Conservation (phyloP, 352 stramenopile genomes). For the Aphanomyces cochlioides region DNA sequence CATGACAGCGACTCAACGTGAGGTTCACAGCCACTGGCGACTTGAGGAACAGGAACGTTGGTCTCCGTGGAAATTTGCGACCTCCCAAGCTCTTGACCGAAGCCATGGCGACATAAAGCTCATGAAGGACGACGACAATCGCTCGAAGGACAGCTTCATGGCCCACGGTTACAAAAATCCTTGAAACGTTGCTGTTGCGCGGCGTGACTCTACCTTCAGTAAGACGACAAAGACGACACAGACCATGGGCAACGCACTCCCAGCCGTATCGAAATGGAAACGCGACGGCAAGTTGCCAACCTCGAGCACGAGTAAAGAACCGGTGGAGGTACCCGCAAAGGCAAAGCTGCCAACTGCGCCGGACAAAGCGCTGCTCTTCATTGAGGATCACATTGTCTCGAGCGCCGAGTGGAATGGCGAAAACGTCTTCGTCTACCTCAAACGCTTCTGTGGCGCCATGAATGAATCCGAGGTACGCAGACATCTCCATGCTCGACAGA, state of each 20-base stretch:
- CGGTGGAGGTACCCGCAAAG: neutral
- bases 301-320: neutral
- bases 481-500: neutral
- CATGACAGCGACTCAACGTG: no score
- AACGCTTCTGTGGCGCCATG: slow-evolving; percentile 55
- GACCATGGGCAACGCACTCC: slow-evolving; percentile 8
- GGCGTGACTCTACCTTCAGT: no score
- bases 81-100: no score
- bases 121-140: no score
- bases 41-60: no score
- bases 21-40: no score
- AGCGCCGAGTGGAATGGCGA: slow-evolving; percentile 52
- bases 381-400: slow-evolving; percentile 50
- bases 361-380: slow-evolving; percentile 38
- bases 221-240: neutral
- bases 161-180: no score
- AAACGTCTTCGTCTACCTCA: slow-evolving; percentile 45
- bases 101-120: no score
- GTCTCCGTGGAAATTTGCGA: no score
- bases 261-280: neutral
- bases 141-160: no score
- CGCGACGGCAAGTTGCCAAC: neutral
- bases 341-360: slow-evolving; percentile 1
- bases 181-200: no score
- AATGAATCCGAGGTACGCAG: slow-evolving; percentile 47